Percentiles rank a stretch among this genome's conserved stretches.
Evolutionary conservation across 495 filamentous ascomycete species (phyloP).

Genomic region (Hypoxylon trugodes): DNA sequence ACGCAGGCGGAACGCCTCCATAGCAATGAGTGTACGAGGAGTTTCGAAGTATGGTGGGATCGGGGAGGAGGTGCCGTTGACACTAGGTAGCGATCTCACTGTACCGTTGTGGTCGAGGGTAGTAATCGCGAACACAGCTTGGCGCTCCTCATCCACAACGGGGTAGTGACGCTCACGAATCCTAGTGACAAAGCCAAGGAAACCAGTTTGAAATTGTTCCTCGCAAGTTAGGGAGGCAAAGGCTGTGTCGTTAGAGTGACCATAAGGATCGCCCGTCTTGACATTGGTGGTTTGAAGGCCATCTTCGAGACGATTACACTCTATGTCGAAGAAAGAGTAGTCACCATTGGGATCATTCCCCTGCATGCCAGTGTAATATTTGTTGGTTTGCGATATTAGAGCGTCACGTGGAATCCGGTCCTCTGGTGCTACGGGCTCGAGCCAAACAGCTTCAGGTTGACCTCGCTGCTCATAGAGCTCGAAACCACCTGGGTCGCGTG

Average conservation of each 20-base stretch:
- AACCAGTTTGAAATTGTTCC: slow-evolving; percentile 42
- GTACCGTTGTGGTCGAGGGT: slow-evolving; percentile 44
- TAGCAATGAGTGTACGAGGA: slow-evolving; percentile 35
- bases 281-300: slow-evolving; percentile 38
- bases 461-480: slow-evolving; percentile 31
- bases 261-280: slow-evolving; percentile 34
- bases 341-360: slow-evolving; percentile 37
- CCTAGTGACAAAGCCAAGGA: slow-evolving; percentile 39
- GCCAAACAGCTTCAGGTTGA: slow-evolving; percentile 34
- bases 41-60: slow-evolving; percentile 42
- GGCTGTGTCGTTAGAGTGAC: slow-evolving; percentile 39
- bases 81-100: slow-evolving; percentile 31
- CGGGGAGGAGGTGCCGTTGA: slow-evolving; percentile 39
- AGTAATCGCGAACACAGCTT: slow-evolving; percentile 36
- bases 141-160: slow-evolving; percentile 40
- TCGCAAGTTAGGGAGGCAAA: slow-evolving; percentile 37
- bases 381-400: slow-evolving; percentile 36
- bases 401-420: slow-evolving; percentile 30
- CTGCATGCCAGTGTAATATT: slow-evolving; percentile 41
- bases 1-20: slow-evolving; percentile 35
- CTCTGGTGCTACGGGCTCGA: slow-evolving; percentile 27
- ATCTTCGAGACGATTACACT: slow-evolving; percentile 41
- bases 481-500: slow-evolving; percentile 28
- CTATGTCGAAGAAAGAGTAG: slow-evolving; percentile 39
- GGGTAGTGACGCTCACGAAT: slow-evolving; percentile 39